Conservation (phyloP, 768 basidiomycete genomes). For the Pisolithus tinctorius region DNA sequence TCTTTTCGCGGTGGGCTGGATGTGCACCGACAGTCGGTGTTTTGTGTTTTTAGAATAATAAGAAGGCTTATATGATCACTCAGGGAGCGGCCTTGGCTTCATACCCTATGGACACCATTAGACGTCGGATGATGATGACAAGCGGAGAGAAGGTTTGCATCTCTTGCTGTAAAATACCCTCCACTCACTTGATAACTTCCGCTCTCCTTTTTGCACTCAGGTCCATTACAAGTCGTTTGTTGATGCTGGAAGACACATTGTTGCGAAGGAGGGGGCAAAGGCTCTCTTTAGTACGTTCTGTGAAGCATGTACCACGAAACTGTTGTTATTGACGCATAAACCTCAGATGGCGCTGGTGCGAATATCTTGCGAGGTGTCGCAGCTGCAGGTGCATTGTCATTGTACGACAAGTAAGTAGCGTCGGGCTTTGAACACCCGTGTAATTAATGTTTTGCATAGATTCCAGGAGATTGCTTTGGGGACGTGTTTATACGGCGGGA, state of each 20-base stretch:
- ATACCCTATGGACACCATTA: constrained; percentile 40
- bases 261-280: constrained; percentile 33
- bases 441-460: constrained; percentile 8
- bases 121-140: constrained; percentile 45
- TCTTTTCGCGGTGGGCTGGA: constrained; percentile 37
- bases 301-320: not conserved
- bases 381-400: constrained; percentile 46
- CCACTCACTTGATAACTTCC: not conserved
- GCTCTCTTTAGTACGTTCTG: constrained; percentile 30
- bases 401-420: constrained; percentile 48
- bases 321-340: constrained; percentile 13
- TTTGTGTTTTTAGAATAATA: not conserved
- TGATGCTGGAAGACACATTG: constrained; percentile 34
- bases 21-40: constrained; percentile 33
- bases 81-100: constrained; percentile 33
- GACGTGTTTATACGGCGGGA: constrained; percentile 50
- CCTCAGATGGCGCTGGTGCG: constrained; percentile 51
- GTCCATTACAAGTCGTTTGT: constrained; percentile 35
- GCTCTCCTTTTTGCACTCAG: constrained; percentile 10
- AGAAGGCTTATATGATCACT: not conserved
- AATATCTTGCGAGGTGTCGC: constrained; percentile 50
- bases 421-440: not conserved
- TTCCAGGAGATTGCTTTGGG: constrained; percentile 52
- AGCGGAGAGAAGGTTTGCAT: constrained; percentile 28
- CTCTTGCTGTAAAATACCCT: not conserved